Conservation (phyloP, 306 rosid species). For the Begonia fuchsioides region DNA sequence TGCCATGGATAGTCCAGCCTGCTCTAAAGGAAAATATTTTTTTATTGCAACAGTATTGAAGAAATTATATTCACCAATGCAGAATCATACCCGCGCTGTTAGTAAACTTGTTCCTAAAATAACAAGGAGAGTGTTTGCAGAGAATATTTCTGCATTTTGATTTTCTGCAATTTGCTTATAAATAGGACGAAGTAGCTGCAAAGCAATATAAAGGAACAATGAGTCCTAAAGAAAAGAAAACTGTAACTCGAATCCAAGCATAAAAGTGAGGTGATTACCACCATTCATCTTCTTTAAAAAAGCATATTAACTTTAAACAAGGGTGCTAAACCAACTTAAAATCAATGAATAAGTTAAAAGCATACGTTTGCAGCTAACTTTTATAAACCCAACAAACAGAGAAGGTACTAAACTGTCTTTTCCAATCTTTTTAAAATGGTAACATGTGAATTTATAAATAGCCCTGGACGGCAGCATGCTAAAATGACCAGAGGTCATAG, state of each 20-base stretch:
- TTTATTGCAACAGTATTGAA: too few species aligned
- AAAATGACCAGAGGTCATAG: too few species aligned
- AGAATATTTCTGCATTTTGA: constrained; percentile 96
- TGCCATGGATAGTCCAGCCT: constrained; percentile 99
- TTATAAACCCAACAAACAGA: neutral
- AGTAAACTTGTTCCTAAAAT: constrained; percentile 97
- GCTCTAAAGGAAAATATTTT: constrained; percentile 8
- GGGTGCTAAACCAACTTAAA: neutral
- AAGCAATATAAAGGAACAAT: constrained; percentile 17
- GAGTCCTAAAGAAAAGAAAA: constrained; percentile 4
- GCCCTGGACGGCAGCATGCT: too few species aligned
- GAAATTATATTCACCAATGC: neutral
- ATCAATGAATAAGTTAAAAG: constrained; percentile 1
- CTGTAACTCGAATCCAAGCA: neutral
- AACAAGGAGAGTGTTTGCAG: constrained; percentile 92
- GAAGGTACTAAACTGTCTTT: neutral
- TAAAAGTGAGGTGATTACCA: neutral
- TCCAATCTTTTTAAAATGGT: too few species aligned
- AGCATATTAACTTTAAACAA: neutral
- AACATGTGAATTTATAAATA: too few species aligned
- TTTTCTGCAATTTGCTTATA: constrained; percentile 97
- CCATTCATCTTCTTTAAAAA: too few species aligned
- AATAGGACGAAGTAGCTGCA: constrained; percentile 92
- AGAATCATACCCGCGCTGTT: constrained; percentile 78
- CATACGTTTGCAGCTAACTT: constrained; percentile 1